A percentile compares a stretch with the other conserved stretches of the same genome.
Conservation (phyloP, 2,329 filamentous ascomycete species). For the Sporothrix mexicana region DNA sequence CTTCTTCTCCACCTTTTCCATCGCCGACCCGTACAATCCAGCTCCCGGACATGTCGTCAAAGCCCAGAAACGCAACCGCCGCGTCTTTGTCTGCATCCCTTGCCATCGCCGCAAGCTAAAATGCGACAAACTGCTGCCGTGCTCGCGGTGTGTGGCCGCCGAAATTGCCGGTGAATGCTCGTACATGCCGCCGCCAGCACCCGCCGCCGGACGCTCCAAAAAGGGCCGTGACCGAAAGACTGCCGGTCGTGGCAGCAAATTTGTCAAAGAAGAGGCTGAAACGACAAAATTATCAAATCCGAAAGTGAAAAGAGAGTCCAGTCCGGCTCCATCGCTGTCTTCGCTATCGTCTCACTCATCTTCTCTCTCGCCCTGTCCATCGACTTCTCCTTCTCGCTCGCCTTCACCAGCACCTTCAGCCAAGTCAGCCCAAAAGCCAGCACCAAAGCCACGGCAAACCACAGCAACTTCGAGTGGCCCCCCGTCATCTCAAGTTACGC, state of each 20-base stretch:
- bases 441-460: background rate
- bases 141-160: slow-evolving; percentile 40
- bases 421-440: background rate
- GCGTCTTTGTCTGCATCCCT: slow-evolving; percentile 43
- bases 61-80: slow-evolving; percentile 42
- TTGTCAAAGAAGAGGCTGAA: background rate
- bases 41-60: slow-evolving; percentile 36
- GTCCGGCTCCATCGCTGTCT: background rate
- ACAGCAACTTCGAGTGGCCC: background rate
- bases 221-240: background rate
- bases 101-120: slow-evolving; percentile 43
- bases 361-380: background rate
- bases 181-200: slow-evolving; percentile 38
- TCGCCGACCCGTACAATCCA: slow-evolving; percentile 40
- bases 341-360: background rate
- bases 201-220: background rate
- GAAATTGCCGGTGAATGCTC: slow-evolving; percentile 40
- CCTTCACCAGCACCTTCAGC: background rate
- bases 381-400: background rate
- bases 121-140: slow-evolving; percentile 42
- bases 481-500: background rate
- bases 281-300: background rate
- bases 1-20: slow-evolving; percentile 43
- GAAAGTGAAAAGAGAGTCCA: background rate
- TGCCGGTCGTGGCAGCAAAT: background rate